Evolutionary conservation across 2,329 filamentous ascomycete species (phyloP).

Genomic region (Salinomyces thailandicus): DNA sequence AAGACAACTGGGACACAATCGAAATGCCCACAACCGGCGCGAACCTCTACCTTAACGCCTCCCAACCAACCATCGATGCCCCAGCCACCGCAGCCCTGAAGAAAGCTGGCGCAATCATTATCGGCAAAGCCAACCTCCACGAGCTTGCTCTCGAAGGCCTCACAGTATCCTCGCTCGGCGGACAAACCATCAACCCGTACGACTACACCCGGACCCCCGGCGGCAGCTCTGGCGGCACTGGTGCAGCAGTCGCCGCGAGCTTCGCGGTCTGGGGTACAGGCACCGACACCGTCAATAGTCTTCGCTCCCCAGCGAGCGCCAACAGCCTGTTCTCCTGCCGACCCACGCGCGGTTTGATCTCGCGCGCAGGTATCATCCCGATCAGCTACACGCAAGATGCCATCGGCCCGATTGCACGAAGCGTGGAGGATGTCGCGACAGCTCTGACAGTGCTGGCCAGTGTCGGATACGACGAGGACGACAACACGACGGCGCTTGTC

Average conservation of each 20-base stretch:
- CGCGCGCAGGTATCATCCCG: slow-evolving; percentile 21
- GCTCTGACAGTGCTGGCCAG: slow-evolving; percentile 32
- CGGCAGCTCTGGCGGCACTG: slow-evolving; percentile 53
- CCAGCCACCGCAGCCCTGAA: slow-evolving; percentile 20
- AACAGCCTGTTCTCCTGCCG: slow-evolving; percentile 51
- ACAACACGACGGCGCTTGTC: slow-evolving; percentile 43
- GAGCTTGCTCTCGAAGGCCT: slow-evolving; percentile 55
- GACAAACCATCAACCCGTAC: slow-evolving; percentile 58
- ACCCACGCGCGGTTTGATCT: slow-evolving; percentile 31
- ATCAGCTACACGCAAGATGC: slow-evolving; percentile 25
- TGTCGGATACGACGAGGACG: slow-evolving; percentile 40
- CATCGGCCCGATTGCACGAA: slow-evolving; percentile 23
- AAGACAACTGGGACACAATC: slow-evolving; percentile 52
- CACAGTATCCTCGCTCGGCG: slow-evolving; percentile 51
- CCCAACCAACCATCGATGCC: slow-evolving; percentile 32
- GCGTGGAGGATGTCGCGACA: slow-evolving; percentile 24
- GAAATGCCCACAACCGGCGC: slow-evolving; percentile 50
- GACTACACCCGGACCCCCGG: slow-evolving; percentile 54
- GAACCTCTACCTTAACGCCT: slow-evolving; percentile 39
- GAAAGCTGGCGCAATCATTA: slow-evolving; percentile 24
- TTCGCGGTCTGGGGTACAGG: slow-evolving; percentile 42
- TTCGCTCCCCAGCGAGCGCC: slow-evolving; percentile 51
- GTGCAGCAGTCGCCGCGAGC: slow-evolving; percentile 48
- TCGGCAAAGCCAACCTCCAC: slow-evolving; percentile 38
- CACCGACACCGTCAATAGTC: slow-evolving; percentile 44